These are phyloP conservation scores for Beauveria sp. DNA, from an alignment of 2,329 filamentous ascomycete genomes.

Conservation along the genomic window DNA sequence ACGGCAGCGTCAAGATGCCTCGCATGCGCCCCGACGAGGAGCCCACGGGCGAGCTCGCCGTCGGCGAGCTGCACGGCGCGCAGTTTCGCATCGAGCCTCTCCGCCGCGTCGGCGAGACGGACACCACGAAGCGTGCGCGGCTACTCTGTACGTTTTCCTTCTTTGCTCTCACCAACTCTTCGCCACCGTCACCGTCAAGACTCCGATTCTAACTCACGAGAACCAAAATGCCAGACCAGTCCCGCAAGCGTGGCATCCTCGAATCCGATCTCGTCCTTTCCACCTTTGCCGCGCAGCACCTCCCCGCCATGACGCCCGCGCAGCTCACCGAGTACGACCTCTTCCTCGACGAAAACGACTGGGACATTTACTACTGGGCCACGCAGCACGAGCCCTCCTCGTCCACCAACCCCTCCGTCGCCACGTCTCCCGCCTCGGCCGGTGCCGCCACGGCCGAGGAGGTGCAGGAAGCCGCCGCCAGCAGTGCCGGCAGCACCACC, in stretches of 20 bases:
- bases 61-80: conserved; percentile 82
- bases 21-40: conserved; percentile 18
- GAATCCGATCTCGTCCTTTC: conserved; percentile 94
- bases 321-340: conserved; percentile 80
- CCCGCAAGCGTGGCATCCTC: conserved; percentile 89
- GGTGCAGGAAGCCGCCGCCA: conserved; percentile 12
- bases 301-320: conserved; percentile 61
- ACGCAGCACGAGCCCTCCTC: conserved; percentile 65
- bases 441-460: conserved; percentile 19
- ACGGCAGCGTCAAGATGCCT: conserved; percentile 16
- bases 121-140: conserved; percentile 78
- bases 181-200: too few species aligned
- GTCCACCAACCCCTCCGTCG: conserved; percentile 27
- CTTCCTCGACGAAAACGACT: conserved; percentile 98
- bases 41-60: conserved; percentile 53
- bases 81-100: conserved; percentile 87
- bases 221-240: conserved; percentile 61
- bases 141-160: conserved; percentile 53
- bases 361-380: conserved; percentile 99
- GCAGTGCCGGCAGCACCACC: too few species aligned
- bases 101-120: conserved; percentile 73
- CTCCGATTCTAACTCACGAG: background rate
- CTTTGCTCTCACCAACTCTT: conserved; percentile 7
- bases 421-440: conserved; percentile 20
- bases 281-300: conserved; percentile 80